A percentile compares a stretch with the other conserved stretches of the same genome.
Evolutionary conservation across 2,329 filamentous ascomycete genomes (phyloP).

Genomic region (Sporothrix brunneoviolacea): DNA sequence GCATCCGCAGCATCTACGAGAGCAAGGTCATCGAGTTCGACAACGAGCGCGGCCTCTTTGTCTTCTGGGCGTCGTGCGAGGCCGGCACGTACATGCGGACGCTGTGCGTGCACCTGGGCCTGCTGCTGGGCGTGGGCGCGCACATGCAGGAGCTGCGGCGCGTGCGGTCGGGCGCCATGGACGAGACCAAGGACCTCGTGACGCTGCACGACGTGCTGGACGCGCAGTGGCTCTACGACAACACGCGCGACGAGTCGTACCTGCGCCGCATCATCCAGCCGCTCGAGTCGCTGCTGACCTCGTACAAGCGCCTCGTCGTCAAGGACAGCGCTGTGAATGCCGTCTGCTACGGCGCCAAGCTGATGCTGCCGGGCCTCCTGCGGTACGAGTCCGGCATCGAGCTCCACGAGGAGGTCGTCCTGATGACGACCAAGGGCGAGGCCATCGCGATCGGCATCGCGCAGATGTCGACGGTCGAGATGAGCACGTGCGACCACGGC

Average conservation of each 20-base stretch:
- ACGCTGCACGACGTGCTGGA: constrained; percentile 94
- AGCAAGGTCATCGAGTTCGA: constrained; percentile 97
- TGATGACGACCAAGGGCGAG: constrained; percentile 99
- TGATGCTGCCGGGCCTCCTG: constrained; percentile 95
- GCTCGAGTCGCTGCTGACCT: constrained; percentile 82
- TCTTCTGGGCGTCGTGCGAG: constrained; percentile 99
- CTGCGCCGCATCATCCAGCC: constrained; percentile 86
- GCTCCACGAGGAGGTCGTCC: constrained; percentile 88
- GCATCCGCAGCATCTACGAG: constrained; percentile 88
- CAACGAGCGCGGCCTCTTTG: constrained; percentile 92
- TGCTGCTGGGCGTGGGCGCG: constrained; percentile 42
- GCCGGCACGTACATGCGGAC: constrained; percentile 98
- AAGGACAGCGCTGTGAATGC: constrained; percentile 97
- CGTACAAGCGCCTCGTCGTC: constrained; percentile 95
- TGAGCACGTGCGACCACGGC: constrained; percentile 94
- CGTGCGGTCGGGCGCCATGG: constrained; percentile 91
- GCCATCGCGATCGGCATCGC: constrained; percentile 94
- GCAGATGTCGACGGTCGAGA: constrained; percentile 96
- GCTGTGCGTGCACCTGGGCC: constrained; percentile 85
- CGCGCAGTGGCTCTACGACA: constrained; percentile 93
- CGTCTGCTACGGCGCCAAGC: constrained; percentile 96
- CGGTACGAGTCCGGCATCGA: constrained; percentile 59
- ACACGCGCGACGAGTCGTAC: constrained; percentile 89
- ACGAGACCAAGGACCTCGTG: constrained; percentile 80
- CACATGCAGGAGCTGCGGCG: constrained; percentile 98